phyloP scores from a whole-genome alignment of 768 basidiomycete species.

The Albatrellus ellisii region DNA sequence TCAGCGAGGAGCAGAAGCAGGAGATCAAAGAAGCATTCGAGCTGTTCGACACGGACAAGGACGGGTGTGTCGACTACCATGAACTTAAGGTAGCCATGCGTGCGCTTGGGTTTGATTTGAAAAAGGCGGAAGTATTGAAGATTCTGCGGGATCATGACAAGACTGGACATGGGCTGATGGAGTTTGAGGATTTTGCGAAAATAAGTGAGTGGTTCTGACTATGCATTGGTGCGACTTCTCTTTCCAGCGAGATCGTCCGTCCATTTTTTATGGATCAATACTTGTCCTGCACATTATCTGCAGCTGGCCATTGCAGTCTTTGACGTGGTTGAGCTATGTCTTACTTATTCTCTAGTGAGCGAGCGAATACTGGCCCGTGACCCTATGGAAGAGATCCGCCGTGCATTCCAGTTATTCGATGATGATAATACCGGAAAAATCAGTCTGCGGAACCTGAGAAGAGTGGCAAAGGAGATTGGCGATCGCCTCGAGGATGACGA shows the following conservation, averaged over 20 bases:
- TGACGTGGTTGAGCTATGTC: neutral
- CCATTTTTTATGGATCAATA: neutral
- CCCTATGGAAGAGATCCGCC: constrained; percentile 90
- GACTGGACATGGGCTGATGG: constrained; percentile 72
- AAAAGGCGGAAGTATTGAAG: constrained; percentile 97
- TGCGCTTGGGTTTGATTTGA: constrained; percentile 93
- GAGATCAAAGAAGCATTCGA: constrained; percentile 99
- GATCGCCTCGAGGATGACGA: constrained; percentile 94
- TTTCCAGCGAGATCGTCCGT: neutral
- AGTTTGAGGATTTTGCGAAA: constrained; percentile 86
- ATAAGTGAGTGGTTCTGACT: too few species aligned
- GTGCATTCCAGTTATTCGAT: constrained; percentile 95
- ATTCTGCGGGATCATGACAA: constrained; percentile 86
- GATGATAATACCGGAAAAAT: constrained; percentile 95
- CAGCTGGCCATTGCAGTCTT: neutral
- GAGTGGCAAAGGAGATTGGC: constrained; percentile 95
- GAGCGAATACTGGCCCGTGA: constrained; percentile 88
- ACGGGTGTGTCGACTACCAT: constrained; percentile 92
- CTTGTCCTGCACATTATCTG: neutral
- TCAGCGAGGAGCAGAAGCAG: constrained; percentile 81
- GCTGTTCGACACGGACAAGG: constrained; percentile 98
- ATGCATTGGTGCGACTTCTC: too few species aligned
- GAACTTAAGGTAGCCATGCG: constrained; percentile 99
- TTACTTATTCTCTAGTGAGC: constrained; percentile 49
- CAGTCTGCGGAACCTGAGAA: constrained; percentile 73